A percentile compares a stretch with the other conserved stretches of the same genome.
Conservation (phyloP, 148 eudicot genomes). For the Salicornia ramosissima region DNA sequence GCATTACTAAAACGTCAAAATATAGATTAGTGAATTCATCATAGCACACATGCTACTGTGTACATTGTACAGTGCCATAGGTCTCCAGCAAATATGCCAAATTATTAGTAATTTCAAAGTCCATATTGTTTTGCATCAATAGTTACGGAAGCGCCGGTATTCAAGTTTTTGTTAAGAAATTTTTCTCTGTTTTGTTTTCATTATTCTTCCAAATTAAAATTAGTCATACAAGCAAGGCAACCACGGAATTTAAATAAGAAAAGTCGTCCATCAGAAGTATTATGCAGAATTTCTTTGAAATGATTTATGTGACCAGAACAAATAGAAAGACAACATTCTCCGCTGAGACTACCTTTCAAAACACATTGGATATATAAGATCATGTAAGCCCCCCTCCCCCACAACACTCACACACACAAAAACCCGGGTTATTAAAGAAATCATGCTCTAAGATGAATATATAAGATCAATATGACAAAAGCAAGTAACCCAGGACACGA, state of each 20-base stretch:
- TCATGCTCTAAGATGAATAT: not conserved
- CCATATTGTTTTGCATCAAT: not conserved
- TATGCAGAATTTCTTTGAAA: too few relatives aligned
- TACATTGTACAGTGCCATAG: too few relatives aligned
- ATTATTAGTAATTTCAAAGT: not conserved
- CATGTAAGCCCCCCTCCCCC: too few relatives aligned
- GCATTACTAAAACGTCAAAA: not conserved
- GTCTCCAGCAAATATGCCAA: not conserved
- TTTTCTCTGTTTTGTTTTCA: not conserved
- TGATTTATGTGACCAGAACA: too few relatives aligned
- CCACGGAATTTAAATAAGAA: too few relatives aligned
- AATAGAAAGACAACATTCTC: too few relatives aligned
- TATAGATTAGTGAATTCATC: not conserved
- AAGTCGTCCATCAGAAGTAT: too few relatives aligned
- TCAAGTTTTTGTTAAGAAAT: not conserved
- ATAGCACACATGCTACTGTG: not conserved
- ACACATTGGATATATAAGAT: too few relatives aligned
- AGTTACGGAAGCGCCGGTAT: not conserved
- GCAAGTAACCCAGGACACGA: not conserved
- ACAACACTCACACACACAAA: too few relatives aligned
- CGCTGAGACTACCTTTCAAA: too few relatives aligned
- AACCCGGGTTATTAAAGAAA: not conserved
- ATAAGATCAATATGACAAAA: constrained; percentile 3
- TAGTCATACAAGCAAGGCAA: too few relatives aligned
- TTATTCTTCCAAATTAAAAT: too few relatives aligned